Evolutionary conservation across 2,329 filamentous ascomycete species (phyloP).

Genomic region (Myriosclerotinia curreyana): DNA sequence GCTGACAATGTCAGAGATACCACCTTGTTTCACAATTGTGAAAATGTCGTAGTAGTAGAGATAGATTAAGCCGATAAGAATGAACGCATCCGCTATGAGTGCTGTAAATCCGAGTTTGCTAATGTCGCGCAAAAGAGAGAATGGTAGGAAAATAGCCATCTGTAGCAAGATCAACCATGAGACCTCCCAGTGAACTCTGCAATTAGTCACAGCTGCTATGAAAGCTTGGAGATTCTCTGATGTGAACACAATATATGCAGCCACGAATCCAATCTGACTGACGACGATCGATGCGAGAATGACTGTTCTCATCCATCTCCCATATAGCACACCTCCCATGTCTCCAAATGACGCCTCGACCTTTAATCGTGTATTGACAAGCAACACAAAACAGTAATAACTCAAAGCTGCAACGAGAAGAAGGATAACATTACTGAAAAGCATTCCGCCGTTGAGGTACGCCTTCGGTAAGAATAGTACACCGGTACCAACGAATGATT

Average conservation of each 20-base stretch:
- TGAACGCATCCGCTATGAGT: slow-evolving; percentile 89
- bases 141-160: slow-evolving; percentile 89
- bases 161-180: slow-evolving; percentile 91
- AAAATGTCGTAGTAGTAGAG: slow-evolving; percentile 93
- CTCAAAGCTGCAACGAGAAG: slow-evolving; percentile 80
- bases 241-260: slow-evolving; percentile 95
- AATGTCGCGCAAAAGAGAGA: slow-evolving; percentile 92
- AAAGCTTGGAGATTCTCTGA: slow-evolving; percentile 95
- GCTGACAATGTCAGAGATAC: slow-evolving; percentile 78
- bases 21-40: slow-evolving; percentile 70
- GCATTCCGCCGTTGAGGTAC: slow-evolving; percentile 94
- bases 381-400: slow-evolving; percentile 95
- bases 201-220: slow-evolving; percentile 85
- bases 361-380: slow-evolving; percentile 80
- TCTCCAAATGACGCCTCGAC: slow-evolving; percentile 96
- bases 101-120: slow-evolving; percentile 96
- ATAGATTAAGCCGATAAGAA: slow-evolving; percentile 86
- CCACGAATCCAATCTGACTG: slow-evolving; percentile 92
- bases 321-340: slow-evolving; percentile 89
- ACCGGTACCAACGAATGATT: slow-evolving; percentile 96
- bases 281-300: slow-evolving; percentile 92
- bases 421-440: slow-evolving; percentile 92
- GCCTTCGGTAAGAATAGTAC: slow-evolving; percentile 90
- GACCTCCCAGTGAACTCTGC: slow-evolving; percentile 80
- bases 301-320: slow-evolving; percentile 80